These are phyloP conservation scores for Petunia secreta DNA, from an alignment of 257 asterid species.

Conservation along the genomic window DNA sequence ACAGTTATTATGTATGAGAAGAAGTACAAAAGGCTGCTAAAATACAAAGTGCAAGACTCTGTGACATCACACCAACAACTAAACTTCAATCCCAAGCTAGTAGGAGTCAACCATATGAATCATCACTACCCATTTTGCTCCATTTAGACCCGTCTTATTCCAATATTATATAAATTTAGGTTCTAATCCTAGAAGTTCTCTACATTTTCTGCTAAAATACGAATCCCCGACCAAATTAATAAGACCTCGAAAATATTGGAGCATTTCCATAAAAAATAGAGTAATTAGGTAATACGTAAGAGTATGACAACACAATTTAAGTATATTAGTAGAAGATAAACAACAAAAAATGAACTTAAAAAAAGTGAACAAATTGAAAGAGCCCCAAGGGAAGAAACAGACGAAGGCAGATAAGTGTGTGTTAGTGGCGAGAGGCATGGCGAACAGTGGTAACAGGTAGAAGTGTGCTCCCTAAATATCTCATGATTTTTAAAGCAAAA, in stretches of 20 bases:
- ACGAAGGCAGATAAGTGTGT: neutral
- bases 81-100: slow-evolving; percentile 15
- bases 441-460: neutral
- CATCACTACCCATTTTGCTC: neutral
- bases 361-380: neutral
- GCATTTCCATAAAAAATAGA: neutral
- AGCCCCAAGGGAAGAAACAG: neutral
- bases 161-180: slow-evolving; percentile 13
- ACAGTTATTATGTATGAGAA: no score
- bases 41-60: slow-evolving; percentile 1
- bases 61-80: neutral
- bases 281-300: slow-evolving; percentile 5
- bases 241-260: neutral
- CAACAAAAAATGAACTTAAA: neutral
- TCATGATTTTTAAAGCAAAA: slow-evolving; percentile 7
- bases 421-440: neutral
- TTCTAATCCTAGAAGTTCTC: neutral
- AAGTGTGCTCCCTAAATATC: neutral
- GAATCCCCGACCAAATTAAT: neutral
- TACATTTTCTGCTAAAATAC: neutral
- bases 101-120: neutral
- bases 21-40: neutral
- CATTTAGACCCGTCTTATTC: neutral
- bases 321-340: neutral
- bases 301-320: neutral